phyloP scores from a whole-genome alignment of 768 basidiomycete species.

The Exidia glandulosa region DNA sequence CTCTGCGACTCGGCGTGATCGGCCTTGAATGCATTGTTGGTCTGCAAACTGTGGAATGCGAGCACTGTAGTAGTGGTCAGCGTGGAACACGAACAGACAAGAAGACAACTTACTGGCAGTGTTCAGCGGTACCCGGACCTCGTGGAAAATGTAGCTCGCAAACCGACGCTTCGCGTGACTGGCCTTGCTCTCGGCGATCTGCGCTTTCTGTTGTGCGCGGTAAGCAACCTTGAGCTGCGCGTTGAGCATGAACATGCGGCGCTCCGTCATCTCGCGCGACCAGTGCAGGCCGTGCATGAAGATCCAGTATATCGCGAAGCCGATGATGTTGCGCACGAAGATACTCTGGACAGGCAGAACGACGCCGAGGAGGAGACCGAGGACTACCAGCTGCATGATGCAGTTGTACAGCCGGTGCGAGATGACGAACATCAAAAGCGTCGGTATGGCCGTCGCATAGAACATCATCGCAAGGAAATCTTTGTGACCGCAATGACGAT shows the following conservation, averaged over 20 bases:
- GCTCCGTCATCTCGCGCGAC: constrained; percentile 28
- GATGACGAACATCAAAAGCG: constrained; percentile 15
- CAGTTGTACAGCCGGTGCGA: constrained; percentile 15
- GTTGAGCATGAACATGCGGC: constrained; percentile 56
- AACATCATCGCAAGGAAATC: constrained; percentile 18
- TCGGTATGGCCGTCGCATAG: constrained; percentile 15
- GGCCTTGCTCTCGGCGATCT: constrained; percentile 62
- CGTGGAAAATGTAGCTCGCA: constrained; percentile 39
- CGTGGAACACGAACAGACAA: background rate
- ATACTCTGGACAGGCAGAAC: constrained; percentile 15
- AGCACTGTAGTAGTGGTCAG: constrained; percentile 15
- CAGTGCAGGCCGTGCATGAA: constrained; percentile 2
- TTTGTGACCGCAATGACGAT: constrained; percentile 5
- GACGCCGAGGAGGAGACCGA: constrained; percentile 12
- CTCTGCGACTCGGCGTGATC: constrained; percentile 20
- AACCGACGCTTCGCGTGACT: constrained; percentile 27
- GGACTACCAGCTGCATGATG: constrained; percentile 10
- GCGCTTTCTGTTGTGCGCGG: constrained; percentile 46
- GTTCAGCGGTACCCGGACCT: constrained; percentile 42
- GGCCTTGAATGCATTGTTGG: constrained; percentile 22
- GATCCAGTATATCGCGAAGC: constrained; percentile 7
- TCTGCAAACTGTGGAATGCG: constrained; percentile 35
- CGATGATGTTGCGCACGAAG: constrained; percentile 7
- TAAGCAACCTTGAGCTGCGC: constrained; percentile 70
- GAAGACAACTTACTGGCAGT: constrained; percentile 22